Base-by-base conservation (phyloP, 495 filamentous ascomycete genomes). In the Penicillium fimorum region DNA sequence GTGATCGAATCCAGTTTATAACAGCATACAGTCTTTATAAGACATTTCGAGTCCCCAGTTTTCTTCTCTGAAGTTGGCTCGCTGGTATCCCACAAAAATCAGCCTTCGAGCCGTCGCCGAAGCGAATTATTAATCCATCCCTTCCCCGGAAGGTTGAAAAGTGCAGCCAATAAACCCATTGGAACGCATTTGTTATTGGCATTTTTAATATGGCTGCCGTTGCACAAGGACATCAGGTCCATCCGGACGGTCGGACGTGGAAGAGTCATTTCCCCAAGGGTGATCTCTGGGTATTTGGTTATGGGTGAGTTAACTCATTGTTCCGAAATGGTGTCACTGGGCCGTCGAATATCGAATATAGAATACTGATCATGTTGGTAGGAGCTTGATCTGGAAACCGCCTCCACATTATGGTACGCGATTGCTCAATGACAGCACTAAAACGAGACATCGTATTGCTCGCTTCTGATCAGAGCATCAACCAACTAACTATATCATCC, bases 321-420 rank as follows among this genome's bases (percentile, higher is more conserved):
- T 33, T 17, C 10, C 17, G 13, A 10, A 15, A 29, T 15, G 0
- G 29, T 47, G 4, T 35, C 6, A 18, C 12, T 15, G 17, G 30
- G 9, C 10, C 7, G n/a, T 42, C 11, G n/a, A 9, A n/a, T 27
- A 15, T 41, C 10, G 6, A 10, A 30, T 44, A 15, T 41, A 5
- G 3, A 10, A 30, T 53, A 24, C 40, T 35, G n/a, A 53, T 35
- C 10, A n/a, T 44, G 1, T 17, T 35, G 4, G 10, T 60, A 97
- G 93, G 72, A 96, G 91, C 58, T 77, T 98, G 70, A 97, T 98
- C 55, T 98, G 93, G 93, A 98, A 98, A 69, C 93, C 94, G 24
- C 95, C 94, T 47, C 94, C 95, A 48, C 89, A 96, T 67, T 96
- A 86, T 70, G 93, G 94, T 97, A 85, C 53, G 78, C 20, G 29